These are phyloP conservation scores for Rhodotorula sphaerocarpa DNA, from an alignment of 768 basidiomycete genomes.

Conservation along the genomic window DNA sequence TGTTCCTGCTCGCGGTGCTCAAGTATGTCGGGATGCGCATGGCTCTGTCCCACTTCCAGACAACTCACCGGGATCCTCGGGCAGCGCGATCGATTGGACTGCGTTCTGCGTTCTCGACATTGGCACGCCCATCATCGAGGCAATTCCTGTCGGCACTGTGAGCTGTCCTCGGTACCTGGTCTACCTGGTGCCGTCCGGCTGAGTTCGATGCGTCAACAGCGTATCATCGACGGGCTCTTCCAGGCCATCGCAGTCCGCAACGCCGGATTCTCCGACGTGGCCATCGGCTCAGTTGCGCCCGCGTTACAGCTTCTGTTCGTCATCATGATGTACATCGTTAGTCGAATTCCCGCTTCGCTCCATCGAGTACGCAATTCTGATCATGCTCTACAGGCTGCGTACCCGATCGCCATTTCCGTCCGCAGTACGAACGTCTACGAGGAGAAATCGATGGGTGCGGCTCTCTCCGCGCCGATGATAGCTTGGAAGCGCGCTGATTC, in stretches of 20 bases:
- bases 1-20: constrained; percentile 31
- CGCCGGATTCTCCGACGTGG: constrained; percentile 72
- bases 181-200: too few relatives aligned
- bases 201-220: constrained; percentile 21
- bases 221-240: constrained; percentile 65
- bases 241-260: constrained; percentile 73
- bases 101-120: constrained; percentile 83
- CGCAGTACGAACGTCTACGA: constrained; percentile 72
- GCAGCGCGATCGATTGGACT: constrained; percentile 63
- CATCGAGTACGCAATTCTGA: background rate
- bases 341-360: constrained; percentile 41
- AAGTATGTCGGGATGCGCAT: constrained; percentile 25
- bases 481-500: background rate
- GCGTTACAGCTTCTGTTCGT: constrained; percentile 80
- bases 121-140: constrained; percentile 60
- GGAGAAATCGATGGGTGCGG: constrained; percentile 79
- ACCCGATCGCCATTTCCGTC: constrained; percentile 52
- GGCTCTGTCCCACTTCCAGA: too few relatives aligned
- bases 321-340: constrained; percentile 80
- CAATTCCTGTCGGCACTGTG: constrained; percentile 58
- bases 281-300: constrained; percentile 64
- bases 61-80: too few relatives aligned
- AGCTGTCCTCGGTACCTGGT: background rate
- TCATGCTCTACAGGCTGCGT: constrained; percentile 35
- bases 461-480: too few relatives aligned